phyloP scores from a whole-genome alignment of 2,329 filamentous ascomycete species.

The Curvularia verruculosa region DNA sequence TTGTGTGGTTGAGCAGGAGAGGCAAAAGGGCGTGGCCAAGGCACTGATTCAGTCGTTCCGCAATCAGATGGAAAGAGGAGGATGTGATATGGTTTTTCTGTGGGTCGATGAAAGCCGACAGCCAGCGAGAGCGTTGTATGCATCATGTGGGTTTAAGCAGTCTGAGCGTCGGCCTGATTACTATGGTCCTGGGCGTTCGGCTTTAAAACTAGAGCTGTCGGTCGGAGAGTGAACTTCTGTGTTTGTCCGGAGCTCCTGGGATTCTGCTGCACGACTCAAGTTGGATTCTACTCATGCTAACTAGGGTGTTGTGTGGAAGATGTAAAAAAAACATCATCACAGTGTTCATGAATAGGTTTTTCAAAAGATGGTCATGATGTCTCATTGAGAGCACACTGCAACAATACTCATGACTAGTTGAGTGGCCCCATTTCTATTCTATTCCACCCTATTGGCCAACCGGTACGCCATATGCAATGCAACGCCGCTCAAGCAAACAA shows the following conservation, averaged over 20 bases:
- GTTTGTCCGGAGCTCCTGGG: neutral
- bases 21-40: slow-evolving; percentile 55
- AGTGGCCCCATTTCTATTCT: slow-evolving; percentile 7
- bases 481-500: neutral
- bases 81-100: slow-evolving; percentile 56
- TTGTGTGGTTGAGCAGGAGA: slow-evolving; percentile 55
- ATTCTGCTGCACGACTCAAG: neutral
- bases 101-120: slow-evolving; percentile 59
- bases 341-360: neutral
- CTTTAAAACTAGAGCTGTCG: slow-evolving; percentile 35
- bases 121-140: slow-evolving; percentile 55
- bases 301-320: neutral
- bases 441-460: neutral
- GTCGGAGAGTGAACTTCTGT: slow-evolving; percentile 21
- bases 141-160: slow-evolving; percentile 54
- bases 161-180: slow-evolving; percentile 56
- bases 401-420: neutral
- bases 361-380: neutral
- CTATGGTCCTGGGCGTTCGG: slow-evolving; percentile 57
- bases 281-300: neutral
- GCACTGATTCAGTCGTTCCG: slow-evolving; percentile 54
- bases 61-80: slow-evolving; percentile 52
- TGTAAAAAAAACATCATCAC: neutral
- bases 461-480: slow-evolving; percentile 7
- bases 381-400: neutral